Percentiles rank a stretch among this genome's conserved stretches.
Evolutionary conservation across 2,329 filamentous ascomycete genomes (phyloP).

Genomic region (Epichloe festucae): DNA sequence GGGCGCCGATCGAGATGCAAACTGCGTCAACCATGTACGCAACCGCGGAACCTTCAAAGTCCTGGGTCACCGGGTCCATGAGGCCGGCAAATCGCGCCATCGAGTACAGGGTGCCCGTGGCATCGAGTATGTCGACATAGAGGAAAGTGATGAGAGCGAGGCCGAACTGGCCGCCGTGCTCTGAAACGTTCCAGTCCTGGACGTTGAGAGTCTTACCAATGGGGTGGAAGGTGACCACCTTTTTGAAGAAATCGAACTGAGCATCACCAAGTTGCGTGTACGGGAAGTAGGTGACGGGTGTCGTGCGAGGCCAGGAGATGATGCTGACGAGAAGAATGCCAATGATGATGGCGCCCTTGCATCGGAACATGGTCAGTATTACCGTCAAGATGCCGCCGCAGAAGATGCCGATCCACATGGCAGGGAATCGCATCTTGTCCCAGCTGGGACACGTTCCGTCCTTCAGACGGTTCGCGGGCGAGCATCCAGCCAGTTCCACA

Average conservation of each 20-base stretch:
- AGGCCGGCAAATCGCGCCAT: slow-evolving; percentile 77
- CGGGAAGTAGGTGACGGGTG: slow-evolving; percentile 70
- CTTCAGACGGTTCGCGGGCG: slow-evolving; percentile 25
- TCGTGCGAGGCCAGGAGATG: slow-evolving; percentile 75
- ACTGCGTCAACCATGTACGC: slow-evolving; percentile 78
- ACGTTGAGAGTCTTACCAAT: slow-evolving; percentile 57
- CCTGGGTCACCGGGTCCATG: slow-evolving; percentile 69
- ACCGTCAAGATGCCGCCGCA: slow-evolving; percentile 70
- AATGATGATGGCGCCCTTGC: slow-evolving; percentile 76
- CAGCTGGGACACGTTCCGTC: slow-evolving; percentile 46
- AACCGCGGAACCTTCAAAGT: slow-evolving; percentile 74
- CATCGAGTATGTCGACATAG: slow-evolving; percentile 82
- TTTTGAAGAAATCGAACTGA: slow-evolving; percentile 74
- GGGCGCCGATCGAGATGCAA: slow-evolving; percentile 62
- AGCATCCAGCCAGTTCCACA: slow-evolving; percentile 62
- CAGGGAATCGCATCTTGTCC: slow-evolving; percentile 69
- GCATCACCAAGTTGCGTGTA: slow-evolving; percentile 55
- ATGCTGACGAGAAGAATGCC: slow-evolving; percentile 76
- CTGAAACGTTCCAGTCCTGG: slow-evolving; percentile 59
- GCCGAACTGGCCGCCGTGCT: slow-evolving; percentile 63
- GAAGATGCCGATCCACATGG: slow-evolving; percentile 83
- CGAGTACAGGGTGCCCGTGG: slow-evolving; percentile 75
- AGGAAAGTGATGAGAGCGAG: slow-evolving; percentile 79
- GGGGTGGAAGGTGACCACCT: slow-evolving; percentile 72
- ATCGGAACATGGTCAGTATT: slow-evolving; percentile 69